Evolutionary conservation across 228 moss, liverwort and hornwort species (phyloP).

Genomic region (Sphagnum magellanicum): DNA sequence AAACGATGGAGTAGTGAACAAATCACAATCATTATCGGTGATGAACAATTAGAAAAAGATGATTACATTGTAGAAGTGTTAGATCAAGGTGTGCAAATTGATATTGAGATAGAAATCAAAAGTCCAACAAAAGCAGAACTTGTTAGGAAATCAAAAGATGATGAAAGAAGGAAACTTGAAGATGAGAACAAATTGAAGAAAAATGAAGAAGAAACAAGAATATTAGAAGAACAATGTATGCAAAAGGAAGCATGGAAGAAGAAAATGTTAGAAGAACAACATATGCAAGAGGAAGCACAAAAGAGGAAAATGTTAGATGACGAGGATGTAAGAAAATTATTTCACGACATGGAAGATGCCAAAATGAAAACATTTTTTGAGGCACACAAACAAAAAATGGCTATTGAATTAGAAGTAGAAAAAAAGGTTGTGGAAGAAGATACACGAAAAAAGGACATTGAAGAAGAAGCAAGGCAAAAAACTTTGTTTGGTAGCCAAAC

Average conservation of each 20-base stretch:
- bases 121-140: conserved; percentile 8
- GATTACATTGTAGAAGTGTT: conserved; percentile 29
- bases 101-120: conserved; percentile 47
- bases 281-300: conserved; percentile 11
- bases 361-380: conserved; percentile 2
- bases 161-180: not conserved
- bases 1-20: conserved; percentile 19
- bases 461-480: conserved; percentile 1
- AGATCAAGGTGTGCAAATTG: conserved; percentile 30
- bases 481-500: conserved; percentile 31
- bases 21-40: conserved; percentile 22
- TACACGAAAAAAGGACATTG: not conserved
- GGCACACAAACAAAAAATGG: conserved; percentile 5
- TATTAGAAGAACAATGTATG: not conserved
- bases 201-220: not conserved
- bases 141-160: not conserved
- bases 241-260: conserved; percentile 4
- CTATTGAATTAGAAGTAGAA: conserved; percentile 13
- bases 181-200: not conserved
- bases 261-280: not conserved
- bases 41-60: conserved; percentile 21
- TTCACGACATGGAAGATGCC: not conserved
- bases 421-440: not conserved
- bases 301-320: conserved; percentile 7
- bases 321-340: conserved; percentile 8